Base-by-base conservation (phyloP, 306 rosid species). In the Lablab purpureus region DNA sequence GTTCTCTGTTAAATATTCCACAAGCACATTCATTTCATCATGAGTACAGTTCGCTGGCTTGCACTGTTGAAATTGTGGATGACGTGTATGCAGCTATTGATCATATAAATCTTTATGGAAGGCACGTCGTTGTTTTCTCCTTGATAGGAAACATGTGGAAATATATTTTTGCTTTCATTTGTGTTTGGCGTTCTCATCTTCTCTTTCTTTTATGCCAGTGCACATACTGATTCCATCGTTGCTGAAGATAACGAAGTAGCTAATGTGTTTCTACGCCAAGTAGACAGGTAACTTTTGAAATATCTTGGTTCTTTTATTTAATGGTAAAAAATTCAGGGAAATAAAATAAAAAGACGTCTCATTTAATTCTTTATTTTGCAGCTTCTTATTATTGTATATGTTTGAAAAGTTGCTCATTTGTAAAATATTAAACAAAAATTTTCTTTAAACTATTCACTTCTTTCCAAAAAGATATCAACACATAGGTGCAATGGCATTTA, bases 61-160 rank as follows among this genome's bases (percentile, higher is more conserved):
- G 98, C 89, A 93, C 97, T 52, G 28, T 96, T 82, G 99, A 95
- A 87, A 82, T 93, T 22, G 94, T 96, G 71, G 98, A 90, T 67
- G 92, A 93, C 78, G 94, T 92, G 14, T 70, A 84, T 80, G 88
- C 93, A 23, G 99, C 99, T 58, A 89, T 93, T 80, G 84, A 71
- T 49, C 99, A 96, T 81, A 93, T 96, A 83, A 91, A 96, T 85
- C 81, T 74, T 74, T 77, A 93, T 73, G 99, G 99, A 93, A 96
- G 99, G 99, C 76, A 93, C 34, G 96, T 67, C 43, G 14, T 58
- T 74, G 25, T 80, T 81, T 60, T 47, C 27, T 70, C 50, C 78
- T 84, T 65, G 67, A 84, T 63, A 28, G 40, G 21, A 28, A 27
- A 59, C 40, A 80, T 64, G 18, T 72, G 43, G 64, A 55, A 55